These are phyloP conservation scores for Fusarium agapanthi DNA, from an alignment of 2,329 filamentous ascomycete genomes.

Conservation along the genomic window DNA sequence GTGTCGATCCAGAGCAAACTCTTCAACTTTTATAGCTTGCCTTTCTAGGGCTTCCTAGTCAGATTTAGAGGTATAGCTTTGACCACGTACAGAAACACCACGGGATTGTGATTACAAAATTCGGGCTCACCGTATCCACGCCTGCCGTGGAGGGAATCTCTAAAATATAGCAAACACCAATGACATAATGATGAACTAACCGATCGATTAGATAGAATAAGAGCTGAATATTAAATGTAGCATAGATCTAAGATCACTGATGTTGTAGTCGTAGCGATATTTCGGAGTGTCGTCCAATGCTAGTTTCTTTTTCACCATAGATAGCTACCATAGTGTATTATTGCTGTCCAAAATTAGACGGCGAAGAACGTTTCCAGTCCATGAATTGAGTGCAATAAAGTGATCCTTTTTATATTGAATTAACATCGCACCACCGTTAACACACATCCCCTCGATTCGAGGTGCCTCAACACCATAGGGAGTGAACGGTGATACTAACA, in stretches of 20 bases:
- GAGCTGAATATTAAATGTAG: too few species aligned
- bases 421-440: too few species aligned
- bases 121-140: neutral
- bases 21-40: too few species aligned
- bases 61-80: neutral
- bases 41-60: neutral
- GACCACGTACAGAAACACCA: neutral
- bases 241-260: accelerated
- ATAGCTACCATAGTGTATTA: neutral
- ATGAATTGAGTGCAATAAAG: neutral
- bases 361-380: neutral
- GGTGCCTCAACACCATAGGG: slow-evolving; percentile 1
- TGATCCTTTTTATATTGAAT: neutral
- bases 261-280: neutral
- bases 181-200: neutral
- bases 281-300: neutral
- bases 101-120: neutral
- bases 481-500: neutral
- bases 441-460: neutral
- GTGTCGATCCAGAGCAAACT: neutral
- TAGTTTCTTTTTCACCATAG: neutral
- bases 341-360: too few species aligned
- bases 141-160: neutral
- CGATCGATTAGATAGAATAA: accelerated
- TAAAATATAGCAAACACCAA: neutral